Evolutionary conservation across 1,139 yeast species (phyloP).

Genomic region (Suhomyces wounanorum): DNA sequence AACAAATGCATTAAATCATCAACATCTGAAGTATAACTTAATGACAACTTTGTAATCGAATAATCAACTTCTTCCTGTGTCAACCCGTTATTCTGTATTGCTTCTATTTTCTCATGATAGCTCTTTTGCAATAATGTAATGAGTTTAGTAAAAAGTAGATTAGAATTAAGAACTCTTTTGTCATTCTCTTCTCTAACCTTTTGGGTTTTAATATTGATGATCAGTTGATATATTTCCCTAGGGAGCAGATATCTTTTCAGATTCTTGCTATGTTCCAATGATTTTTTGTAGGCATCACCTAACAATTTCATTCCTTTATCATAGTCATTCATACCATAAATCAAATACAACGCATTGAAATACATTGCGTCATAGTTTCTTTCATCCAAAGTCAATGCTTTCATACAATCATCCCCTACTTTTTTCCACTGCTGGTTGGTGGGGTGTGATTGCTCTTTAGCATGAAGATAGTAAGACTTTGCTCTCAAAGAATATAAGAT

Average conservation of each 20-base stretch:
- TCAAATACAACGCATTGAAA: constrained; percentile 28
- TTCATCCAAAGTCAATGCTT: constrained; percentile 30
- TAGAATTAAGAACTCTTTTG: constrained; percentile 11
- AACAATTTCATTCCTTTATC: constrained; percentile 30
- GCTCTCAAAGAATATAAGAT: constrained; percentile 21
- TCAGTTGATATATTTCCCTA: constrained; percentile 21
- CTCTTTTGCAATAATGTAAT: constrained; percentile 23
- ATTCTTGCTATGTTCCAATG: constrained; percentile 25
- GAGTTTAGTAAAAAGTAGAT: constrained; percentile 28
- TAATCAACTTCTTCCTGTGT: constrained; percentile 21
- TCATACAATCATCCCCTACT: constrained; percentile 27
- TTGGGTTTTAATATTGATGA: constrained; percentile 21
- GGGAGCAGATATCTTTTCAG: constrained; percentile 22
- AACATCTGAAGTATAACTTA: constrained; percentile 24
- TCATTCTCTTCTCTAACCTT: constrained; percentile 19
- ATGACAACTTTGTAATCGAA: constrained; percentile 22
- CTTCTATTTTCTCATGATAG: constrained; percentile 20
- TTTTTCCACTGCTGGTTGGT: constrained; percentile 19
- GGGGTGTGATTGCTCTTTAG: constrained; percentile 10
- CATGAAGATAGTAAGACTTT: constrained; percentile 20
- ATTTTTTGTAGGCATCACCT: constrained; percentile 32
- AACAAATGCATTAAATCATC: constrained; percentile 27
- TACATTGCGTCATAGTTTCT: constrained; percentile 25
- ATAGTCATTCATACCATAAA: constrained; percentile 26
- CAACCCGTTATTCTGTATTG: constrained; percentile 14